phyloP scores from a whole-genome alignment of 140 eudicot genomes.

The Erigeron philadelphicus region DNA sequence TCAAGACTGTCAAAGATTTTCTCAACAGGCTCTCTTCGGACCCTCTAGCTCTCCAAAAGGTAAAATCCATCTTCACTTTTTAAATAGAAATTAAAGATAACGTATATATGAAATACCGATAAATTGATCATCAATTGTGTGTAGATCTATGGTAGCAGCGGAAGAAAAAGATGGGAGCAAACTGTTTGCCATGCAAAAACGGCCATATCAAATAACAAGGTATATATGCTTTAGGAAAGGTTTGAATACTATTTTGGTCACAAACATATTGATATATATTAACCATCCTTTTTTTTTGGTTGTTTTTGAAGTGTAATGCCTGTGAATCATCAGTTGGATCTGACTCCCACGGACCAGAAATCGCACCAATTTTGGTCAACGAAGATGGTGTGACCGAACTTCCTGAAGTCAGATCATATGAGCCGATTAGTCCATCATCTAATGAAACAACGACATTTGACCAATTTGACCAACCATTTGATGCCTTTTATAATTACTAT shows the following conservation, averaged over 20 bases:
- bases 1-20: slow-evolving; percentile 11
- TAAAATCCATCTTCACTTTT: not conserved
- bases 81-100: not conserved
- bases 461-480: not conserved
- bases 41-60: slow-evolving; percentile 5
- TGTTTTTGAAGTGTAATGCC: not conserved
- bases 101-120: not conserved
- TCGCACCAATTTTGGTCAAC: not conserved
- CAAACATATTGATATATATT: not conserved
- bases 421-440: slow-evolving; percentile 10
- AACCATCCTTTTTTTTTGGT: not conserved
- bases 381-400: not conserved
- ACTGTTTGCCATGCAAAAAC: slow-evolving; percentile 17
- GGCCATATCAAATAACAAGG: not conserved
- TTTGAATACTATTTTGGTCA: not conserved
- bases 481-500: no score
- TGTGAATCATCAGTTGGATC: slow-evolving; percentile 13
- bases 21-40: slow-evolving; percentile 6
- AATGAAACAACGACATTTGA: not conserved
- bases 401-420: not conserved
- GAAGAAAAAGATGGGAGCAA: slow-evolving; percentile 15
- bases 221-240: not conserved
- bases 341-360: slow-evolving; percentile 1
- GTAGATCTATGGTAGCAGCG: slow-evolving; percentile 15
- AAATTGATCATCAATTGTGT: not conserved